These are phyloP conservation scores for Dispira parvispora DNA, from an alignment of 192 early-diverging fungal genomes.

Conservation along the genomic window DNA sequence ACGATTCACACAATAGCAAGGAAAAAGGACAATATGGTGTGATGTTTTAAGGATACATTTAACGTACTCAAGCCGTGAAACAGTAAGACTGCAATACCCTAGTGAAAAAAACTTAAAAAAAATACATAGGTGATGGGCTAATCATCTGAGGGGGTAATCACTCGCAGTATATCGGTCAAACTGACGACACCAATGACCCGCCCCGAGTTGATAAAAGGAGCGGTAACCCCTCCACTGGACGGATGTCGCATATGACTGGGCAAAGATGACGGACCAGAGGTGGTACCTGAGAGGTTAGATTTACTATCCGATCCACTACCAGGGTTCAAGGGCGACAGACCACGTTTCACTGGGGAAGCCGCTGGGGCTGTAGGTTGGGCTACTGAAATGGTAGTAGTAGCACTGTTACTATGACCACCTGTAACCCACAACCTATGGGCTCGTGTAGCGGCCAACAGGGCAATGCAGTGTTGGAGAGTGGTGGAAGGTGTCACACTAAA, in stretches of 20 bases:
- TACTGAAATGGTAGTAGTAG: constrained; percentile 1
- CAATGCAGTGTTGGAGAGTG: constrained; percentile 49
- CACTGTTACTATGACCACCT: constrained; percentile 8
- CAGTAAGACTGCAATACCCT: too few relatives aligned
- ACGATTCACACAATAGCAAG: too few relatives aligned
- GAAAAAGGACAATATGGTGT: too few relatives aligned
- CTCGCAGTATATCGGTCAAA: constrained; percentile 58
- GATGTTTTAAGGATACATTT: too few relatives aligned
- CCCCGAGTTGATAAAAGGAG: constrained; percentile 12
- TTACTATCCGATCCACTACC: not conserved
- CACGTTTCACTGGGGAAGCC: constrained; percentile 1
- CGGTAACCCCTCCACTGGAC: constrained; percentile 22
- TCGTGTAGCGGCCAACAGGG: constrained; percentile 62
- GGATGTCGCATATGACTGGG: constrained; percentile 15
- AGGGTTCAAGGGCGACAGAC: constrained; percentile 19
- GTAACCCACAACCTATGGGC: constrained; percentile 71
- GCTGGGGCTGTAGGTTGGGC: not conserved
- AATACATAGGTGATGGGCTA: too few relatives aligned
- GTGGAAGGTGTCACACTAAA: constrained; percentile 58
- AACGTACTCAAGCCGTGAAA: too few relatives aligned
- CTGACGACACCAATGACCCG: constrained; percentile 53
- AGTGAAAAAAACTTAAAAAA: too few relatives aligned
- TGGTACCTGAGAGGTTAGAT: too few relatives aligned
- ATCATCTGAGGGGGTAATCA: constrained; percentile 27
- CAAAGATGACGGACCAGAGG: constrained; percentile 20